A percentile compares a stretch with the other conserved stretches of the same genome.
phyloP scores from a whole-genome alignment of 1,284 basidiomycete genomes.

The Boletus hoseneyae region DNA sequence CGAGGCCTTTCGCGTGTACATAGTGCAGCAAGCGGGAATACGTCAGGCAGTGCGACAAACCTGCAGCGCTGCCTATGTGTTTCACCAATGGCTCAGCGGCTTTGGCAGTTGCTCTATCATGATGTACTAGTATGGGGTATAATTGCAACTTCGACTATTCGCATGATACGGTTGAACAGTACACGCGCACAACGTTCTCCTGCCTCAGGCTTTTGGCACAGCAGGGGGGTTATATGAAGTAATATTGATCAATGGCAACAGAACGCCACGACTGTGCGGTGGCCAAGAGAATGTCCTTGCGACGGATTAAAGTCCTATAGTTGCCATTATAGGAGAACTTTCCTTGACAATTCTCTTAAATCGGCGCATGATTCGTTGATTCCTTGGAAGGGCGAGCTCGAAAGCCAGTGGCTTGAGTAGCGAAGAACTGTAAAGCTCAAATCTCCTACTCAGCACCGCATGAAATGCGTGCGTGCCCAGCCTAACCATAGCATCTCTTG shows the following conservation, averaged over 20 bases:
- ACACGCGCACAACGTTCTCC: no score
- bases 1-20: conserved; percentile 27
- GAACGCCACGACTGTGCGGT: neutral
- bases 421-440: conserved; percentile 43
- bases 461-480: conserved; percentile 79
- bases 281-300: neutral
- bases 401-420: conserved; percentile 48
- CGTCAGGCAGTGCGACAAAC: conserved; percentile 16
- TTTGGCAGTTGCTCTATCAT: no score
- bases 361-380: conserved; percentile 39
- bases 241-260: neutral
- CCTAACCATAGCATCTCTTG: conserved; percentile 42
- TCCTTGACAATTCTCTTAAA: conserved; percentile 50
- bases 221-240: neutral
- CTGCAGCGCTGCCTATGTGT: no score
- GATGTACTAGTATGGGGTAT: no score
- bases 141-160: no score
- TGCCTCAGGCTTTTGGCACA: neutral
- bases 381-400: conserved; percentile 46
- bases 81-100: no score
- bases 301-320: conserved; percentile 21
- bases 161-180: no score
- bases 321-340: conserved; percentile 34
- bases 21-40: conserved; percentile 21
- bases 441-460: conserved; percentile 56